Conservation (phyloP, 768 basidiomycete species). For the Daedalea quercina region DNA sequence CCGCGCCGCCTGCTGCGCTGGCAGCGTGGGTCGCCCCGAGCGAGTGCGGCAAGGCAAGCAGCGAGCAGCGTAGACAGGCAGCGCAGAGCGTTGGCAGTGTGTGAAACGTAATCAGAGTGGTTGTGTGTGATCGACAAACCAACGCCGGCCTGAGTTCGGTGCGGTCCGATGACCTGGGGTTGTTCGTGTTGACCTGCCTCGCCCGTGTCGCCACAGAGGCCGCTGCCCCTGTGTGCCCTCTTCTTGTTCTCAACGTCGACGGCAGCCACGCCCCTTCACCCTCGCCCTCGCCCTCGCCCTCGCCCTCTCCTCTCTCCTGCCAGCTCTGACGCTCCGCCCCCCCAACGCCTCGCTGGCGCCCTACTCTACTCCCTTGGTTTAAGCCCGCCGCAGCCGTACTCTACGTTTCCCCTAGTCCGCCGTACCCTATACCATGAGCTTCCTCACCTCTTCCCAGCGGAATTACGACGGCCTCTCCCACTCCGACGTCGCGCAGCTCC, state of each 20-base stretch:
- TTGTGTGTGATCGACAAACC: not conserved
- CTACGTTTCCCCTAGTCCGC: conserved; percentile 6
- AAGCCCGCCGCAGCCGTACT: conserved; percentile 1
- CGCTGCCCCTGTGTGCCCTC: conserved; percentile 15
- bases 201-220: conserved; percentile 4
- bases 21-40: not conserved
- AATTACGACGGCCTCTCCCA: conserved; percentile 23
- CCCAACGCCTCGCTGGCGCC: conserved; percentile 7
- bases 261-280: conserved; percentile 10
- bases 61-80: not conserved
- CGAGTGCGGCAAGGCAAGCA: not conserved
- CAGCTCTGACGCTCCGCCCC: conserved; percentile 14
- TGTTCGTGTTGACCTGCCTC: conserved; percentile 6
- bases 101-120: conserved; percentile 3
- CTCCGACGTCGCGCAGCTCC: conserved; percentile 18
- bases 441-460: conserved; percentile 22
- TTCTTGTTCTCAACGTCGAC: not conserved
- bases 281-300: conserved; percentile 14
- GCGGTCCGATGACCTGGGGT: conserved; percentile 8
- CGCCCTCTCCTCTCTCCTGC: conserved; percentile 8
- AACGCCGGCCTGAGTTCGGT: conserved; percentile 3
- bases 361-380: conserved; percentile 15
- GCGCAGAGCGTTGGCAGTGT: not conserved
- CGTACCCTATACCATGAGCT: conserved; percentile 25
- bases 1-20: not conserved